Base-by-base conservation (phyloP, 768 basidiomycete genomes). In the Kwoniella europaea region DNA sequence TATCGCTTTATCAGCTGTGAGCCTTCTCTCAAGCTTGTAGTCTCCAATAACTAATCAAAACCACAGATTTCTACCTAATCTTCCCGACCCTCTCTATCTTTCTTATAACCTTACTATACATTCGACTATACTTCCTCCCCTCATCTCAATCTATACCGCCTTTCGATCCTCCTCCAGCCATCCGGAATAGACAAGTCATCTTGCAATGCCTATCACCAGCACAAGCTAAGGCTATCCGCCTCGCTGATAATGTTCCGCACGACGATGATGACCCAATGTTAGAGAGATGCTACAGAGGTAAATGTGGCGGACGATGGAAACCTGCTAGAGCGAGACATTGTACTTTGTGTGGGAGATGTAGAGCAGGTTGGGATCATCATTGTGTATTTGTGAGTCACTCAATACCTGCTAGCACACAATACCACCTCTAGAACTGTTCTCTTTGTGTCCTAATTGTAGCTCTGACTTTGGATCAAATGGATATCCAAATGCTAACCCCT, bases 291-390 rank as follows among this genome's bases (percentile, higher is more conserved):
- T 78, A 69, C 52, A 82, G 83, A 62, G 84, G 76, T 4, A 29
- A 27, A 24, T 85, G 84, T 63, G 61, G 65, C 12, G 84, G 83
- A 6, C 43, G 81, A 54, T 83, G 83, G 83, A 84, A 84, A 60
- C 84, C 84, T 6, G 82, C 82, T n/a, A 69, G 83, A 54, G 67
- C 81, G 22, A 74, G 84, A 24, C 84, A 85, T 67, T 85, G 84
- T 67, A 78, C 74, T 10, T 71, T 78, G 24, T 85, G 84, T 59
- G 71, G 73, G 10, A 66, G 69, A 18, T 85, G 84, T 71, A 72
- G 84, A 46, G 68, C 72, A 0, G 82, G 79, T 5, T 85, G 83
- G 64, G 84, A 85, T 73, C 84, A 85, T 67, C 82, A 83, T 74
- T 85, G 84, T 72, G 76, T 79, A 16, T 81, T 78, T 57, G 79